A percentile compares a stretch with the other conserved stretches of the same genome.
phyloP scores from a whole-genome alignment of 177 flowering plant species.

The Vitis hybrid region DNA sequence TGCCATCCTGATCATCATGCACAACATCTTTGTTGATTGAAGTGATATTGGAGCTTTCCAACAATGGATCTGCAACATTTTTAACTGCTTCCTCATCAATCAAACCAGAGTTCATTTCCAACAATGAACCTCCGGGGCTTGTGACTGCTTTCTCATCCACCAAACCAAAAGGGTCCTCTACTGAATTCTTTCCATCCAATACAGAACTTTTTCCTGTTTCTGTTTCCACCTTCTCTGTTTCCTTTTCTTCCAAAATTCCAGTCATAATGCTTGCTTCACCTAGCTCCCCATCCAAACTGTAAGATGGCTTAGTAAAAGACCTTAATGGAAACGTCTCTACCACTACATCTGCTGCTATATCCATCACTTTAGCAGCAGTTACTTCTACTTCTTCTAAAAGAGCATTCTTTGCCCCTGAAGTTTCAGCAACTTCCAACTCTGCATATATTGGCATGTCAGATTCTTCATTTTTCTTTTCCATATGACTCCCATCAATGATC shows the following conservation, averaged over 20 bases:
- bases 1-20: slow-evolving; percentile 10
- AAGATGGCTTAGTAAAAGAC: slow-evolving; percentile 20
- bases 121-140: neutral
- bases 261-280: slow-evolving; percentile 12
- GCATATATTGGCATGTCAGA: slow-evolving; percentile 8
- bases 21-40: neutral
- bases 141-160: slow-evolving; percentile 12
- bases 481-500: slow-evolving; percentile 22
- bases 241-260: slow-evolving; percentile 18
- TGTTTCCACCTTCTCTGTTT: slow-evolving; percentile 7
- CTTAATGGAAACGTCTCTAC: slow-evolving; percentile 75
- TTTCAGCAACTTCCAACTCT: slow-evolving; percentile 17
- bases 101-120: slow-evolving; percentile 8
- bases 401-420: slow-evolving; percentile 13
- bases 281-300: slow-evolving; percentile 16
- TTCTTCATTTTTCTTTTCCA: slow-evolving; percentile 8
- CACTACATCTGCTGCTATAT: slow-evolving; percentile 24
- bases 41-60: slow-evolving; percentile 13
- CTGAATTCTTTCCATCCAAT: slow-evolving; percentile 3
- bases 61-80: slow-evolving; percentile 6
- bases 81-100: slow-evolving; percentile 6
- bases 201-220: neutral
- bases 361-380: slow-evolving; percentile 19
- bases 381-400: slow-evolving; percentile 12
- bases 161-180: slow-evolving; percentile 10